A percentile compares a stretch with the other conserved stretches of the same genome.
phyloP scores from a whole-genome alignment of 805 yeast species.

The Zygoascus ofunaensis region DNA sequence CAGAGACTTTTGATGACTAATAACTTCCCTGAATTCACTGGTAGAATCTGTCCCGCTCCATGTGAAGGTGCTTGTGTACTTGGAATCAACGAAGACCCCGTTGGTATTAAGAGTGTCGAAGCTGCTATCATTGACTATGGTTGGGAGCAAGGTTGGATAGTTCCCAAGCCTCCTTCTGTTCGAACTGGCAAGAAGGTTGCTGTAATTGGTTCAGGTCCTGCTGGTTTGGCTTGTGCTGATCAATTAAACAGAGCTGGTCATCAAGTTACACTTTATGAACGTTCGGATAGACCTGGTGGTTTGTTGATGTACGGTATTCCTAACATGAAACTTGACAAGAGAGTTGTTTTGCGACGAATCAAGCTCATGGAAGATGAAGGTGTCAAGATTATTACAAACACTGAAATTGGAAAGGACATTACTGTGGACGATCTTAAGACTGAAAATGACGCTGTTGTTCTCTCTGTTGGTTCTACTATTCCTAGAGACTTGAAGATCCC shows the following conservation, averaged over 20 bases:
- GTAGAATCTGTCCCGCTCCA: conserved; percentile 98
- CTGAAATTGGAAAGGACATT: conserved; percentile 78
- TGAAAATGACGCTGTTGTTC: conserved; percentile 70
- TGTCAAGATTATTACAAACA: conserved; percentile 61
- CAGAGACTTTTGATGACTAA: conserved; percentile 90
- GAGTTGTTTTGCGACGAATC: conserved; percentile 85
- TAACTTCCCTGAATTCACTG: conserved; percentile 97
- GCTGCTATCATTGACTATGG: conserved; percentile 95
- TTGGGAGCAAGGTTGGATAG: conserved; percentile 93
- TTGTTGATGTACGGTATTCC: conserved; percentile 98
- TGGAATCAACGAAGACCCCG: conserved; percentile 90
- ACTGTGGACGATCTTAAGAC: conserved; percentile 58
- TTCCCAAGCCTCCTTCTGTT: conserved; percentile 63
- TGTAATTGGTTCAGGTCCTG: conserved; percentile 91
- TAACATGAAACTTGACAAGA: conserved; percentile 94
- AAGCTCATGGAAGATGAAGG: conserved; percentile 90
- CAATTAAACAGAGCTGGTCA: conserved; percentile 97
- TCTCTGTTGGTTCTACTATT: conserved; percentile 92
- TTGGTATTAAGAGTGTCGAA: conserved; percentile 92
- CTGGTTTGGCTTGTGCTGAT: conserved; percentile 95
- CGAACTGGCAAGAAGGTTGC: conserved; percentile 86
- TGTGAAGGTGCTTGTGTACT: conserved; percentile 96
- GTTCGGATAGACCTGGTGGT: conserved; percentile 95
- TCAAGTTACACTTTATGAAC: conserved; percentile 80
- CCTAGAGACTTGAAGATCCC: conserved; percentile 93